Conservation (phyloP, 495 filamentous ascomycete species). For the Penicillium paradoxum region DNA sequence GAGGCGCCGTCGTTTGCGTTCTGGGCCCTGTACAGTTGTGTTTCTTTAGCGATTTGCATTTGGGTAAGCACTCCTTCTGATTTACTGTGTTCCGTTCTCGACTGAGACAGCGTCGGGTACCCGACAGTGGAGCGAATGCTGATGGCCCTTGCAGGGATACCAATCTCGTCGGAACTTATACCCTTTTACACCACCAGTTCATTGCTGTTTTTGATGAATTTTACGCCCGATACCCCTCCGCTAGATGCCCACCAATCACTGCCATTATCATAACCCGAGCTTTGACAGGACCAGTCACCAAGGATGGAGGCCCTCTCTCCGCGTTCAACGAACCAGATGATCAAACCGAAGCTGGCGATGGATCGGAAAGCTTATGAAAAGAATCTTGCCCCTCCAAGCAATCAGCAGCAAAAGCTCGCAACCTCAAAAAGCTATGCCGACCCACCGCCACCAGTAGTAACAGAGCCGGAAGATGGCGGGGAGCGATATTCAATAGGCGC, state of each 20-base stretch:
- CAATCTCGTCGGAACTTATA: slow-evolving; percentile 23
- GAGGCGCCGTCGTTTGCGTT: slow-evolving; percentile 11
- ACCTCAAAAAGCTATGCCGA: slow-evolving; percentile 59
- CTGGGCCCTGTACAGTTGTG: slow-evolving; percentile 24
- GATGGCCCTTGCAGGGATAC: slow-evolving; percentile 30
- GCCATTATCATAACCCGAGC: slow-evolving; percentile 17
- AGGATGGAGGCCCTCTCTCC: slow-evolving; percentile 69
- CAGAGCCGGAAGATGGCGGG: slow-evolving; percentile 68
- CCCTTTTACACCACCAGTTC: slow-evolving; percentile 13
- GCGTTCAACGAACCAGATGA: slow-evolving; percentile 59
- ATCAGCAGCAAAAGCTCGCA: slow-evolving; percentile 35
- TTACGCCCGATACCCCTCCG: slow-evolving; percentile 17
- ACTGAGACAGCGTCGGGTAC: slow-evolving; percentile 12
- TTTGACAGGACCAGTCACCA: slow-evolving; percentile 3
- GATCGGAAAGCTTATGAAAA: slow-evolving; percentile 51
- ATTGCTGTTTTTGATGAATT: slow-evolving; percentile 19
- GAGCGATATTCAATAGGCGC: slow-evolving; percentile 78
- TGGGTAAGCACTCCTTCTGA: slow-evolving; percentile 8
- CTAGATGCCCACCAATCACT: slow-evolving; percentile 11
- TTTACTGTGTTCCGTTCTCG: slow-evolving; percentile 4
- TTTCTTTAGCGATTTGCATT: slow-evolving; percentile 31
- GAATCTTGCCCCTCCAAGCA: slow-evolving; percentile 46
- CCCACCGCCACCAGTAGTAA: slow-evolving; percentile 69
- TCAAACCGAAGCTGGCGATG: slow-evolving; percentile 39
- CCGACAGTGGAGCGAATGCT: slow-evolving; percentile 19